Evolutionary conservation across 2,329 filamentous ascomycete genomes (phyloP), one percentile per base, ranked within the genome.

Genomic region (Gaeumannomyces sp.): DNA sequence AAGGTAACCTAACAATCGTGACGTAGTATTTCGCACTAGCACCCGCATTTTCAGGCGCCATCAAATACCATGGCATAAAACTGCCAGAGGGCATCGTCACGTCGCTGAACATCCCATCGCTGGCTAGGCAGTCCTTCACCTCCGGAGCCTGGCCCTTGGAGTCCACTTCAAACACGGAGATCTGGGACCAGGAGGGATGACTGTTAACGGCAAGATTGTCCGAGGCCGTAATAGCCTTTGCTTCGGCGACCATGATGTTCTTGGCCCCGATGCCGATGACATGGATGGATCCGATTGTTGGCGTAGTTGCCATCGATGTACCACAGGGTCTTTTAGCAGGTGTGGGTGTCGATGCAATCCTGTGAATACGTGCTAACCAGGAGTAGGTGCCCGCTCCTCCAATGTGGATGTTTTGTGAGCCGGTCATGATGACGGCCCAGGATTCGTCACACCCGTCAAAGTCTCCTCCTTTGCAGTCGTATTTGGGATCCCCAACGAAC

Each of bases 221-320:
- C 3, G 62, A 29, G 13, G 74, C 71, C 19, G 25, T 3, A 57
- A 75, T 69, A 13, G 65, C 69, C 53, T 71, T 65, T 27, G 71
- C 72, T 35, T 74, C 68, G 45, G 67, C 65, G 11, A 71, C 67
- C 4, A 66, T 65, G 67, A 72, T 71, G 64, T 74, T 70, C 65
- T 71, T 71, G 33, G 73, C 69, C 1, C 74, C 73, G 10, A 75
- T 75, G 13, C 70, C 72, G 13, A 76, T 65, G 22, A 76, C 64
- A 31, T 74, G 67, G 38, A n/a, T 71, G 62, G 59, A 72, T 64
- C 7, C 68, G 68, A 22, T 70, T 64, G 64, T 69, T 69, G 22
- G 66, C 58, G 28, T 62, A 61, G 61, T 74, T 74, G 8, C 65
- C 11, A 1, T 73, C 60, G 8, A 73, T 38, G 1, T 64, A 59